Conservation (phyloP, 495 filamentous ascomycete genomes). For the Penicillium maclennaniae region DNA sequence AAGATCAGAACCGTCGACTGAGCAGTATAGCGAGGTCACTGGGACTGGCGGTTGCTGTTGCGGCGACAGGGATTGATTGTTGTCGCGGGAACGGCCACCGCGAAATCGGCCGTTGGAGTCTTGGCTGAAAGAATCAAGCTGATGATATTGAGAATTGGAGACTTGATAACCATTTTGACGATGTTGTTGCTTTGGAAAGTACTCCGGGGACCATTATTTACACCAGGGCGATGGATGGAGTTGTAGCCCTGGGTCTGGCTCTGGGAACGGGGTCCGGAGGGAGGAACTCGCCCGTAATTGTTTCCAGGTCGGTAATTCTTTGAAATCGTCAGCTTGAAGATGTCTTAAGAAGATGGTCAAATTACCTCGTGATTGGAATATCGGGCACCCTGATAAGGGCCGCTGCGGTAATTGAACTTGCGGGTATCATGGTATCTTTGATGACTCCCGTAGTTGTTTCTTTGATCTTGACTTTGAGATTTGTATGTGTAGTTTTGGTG, state of each 20-base stretch:
- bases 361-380: neutral
- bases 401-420: neutral
- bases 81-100: neutral
- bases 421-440: neutral
- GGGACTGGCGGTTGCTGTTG: neutral
- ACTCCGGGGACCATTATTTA: neutral
- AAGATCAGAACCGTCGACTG: neutral
- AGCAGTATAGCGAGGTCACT: neutral
- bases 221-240: neutral
- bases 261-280: neutral
- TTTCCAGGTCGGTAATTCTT: neutral
- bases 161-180: neutral
- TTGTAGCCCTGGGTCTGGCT: neutral
- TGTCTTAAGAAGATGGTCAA: neutral
- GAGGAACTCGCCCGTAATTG: neutral
- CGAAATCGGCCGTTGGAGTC: neutral
- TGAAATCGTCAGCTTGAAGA: neutral
- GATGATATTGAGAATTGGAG: neutral
- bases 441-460: neutral
- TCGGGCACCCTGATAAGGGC: neutral
- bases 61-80: neutral
- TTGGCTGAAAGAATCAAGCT: neutral
- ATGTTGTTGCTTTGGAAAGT: neutral
- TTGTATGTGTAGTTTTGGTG: neutral
- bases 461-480: neutral